Base-by-base conservation (phyloP, 1,284 basidiomycete species). In the Violaceomyces palustris region DNA sequence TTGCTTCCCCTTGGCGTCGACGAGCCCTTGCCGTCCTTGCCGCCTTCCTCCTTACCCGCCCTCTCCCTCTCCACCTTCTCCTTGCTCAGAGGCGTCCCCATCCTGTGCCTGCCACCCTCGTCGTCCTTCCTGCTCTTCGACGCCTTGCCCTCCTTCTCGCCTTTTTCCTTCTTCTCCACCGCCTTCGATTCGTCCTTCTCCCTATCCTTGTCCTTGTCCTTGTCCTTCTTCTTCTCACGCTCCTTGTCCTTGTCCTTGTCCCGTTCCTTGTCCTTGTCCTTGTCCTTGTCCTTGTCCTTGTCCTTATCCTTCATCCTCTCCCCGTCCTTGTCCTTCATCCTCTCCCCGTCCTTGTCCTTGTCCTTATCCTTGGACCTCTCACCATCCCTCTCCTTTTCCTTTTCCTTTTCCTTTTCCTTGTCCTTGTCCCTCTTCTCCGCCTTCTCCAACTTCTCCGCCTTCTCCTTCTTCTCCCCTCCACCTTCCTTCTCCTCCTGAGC, bases 281-380 rank as follows among this genome's bases (percentile, higher is more conserved):
- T 28, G 3, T 26, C 27, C 12, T 41, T 41, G 12, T 35, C 32
- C n/a, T 35, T 24, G 1, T 33, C 10, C 24, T 22, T 25, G n/a
- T n/a, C n/a, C 14, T 28, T 28, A n/a, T 9, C 26, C 12, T 18
- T 28, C 3, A 12, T 27, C 8, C 17, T 28, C 12, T 44, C 32
- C 27, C 45, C 43, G 19, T 50, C 43, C 32, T 49, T 52, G 22
- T 44, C 47, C 32, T 48, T 49, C 40, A 40, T 46, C 9, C 25
- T 19, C 2, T 44, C 35, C 14, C 40, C 19, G 36, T 15, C 17
- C 28, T 42, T 47, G 22, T 58, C 54, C 39, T 49, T 53, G 7
- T 34, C n/a, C 3, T 39, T 35, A 1, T 7, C 29, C 4, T 39
- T 32, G 17, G 3, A 21, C 1, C n/a, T 37, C 1, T 22, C 26